A percentile compares a stretch with the other conserved stretches of the same genome.
phyloP scores from a whole-genome alignment of 129 eudicot genomes.

The Pseudognaphalium luteoalbum region DNA sequence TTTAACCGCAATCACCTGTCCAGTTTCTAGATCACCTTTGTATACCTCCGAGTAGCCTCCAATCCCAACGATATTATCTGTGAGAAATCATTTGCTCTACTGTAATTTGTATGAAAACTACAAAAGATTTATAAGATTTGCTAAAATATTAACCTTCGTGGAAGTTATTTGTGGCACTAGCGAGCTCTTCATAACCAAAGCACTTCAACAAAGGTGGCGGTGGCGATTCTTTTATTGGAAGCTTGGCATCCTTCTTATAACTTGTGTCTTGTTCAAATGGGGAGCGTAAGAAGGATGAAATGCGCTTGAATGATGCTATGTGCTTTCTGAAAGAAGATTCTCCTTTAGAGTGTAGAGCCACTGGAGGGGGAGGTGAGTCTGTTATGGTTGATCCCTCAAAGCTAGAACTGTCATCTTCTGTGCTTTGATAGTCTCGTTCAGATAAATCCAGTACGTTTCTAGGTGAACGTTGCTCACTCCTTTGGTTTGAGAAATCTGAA shows the following conservation, averaged over 20 bases:
- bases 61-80: slow-evolving; percentile 78
- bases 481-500: slow-evolving; percentile 29
- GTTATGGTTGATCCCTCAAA: slow-evolving; percentile 47
- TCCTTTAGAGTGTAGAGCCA: slow-evolving; percentile 26
- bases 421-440: slow-evolving; percentile 50
- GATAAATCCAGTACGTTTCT: slow-evolving; percentile 61
- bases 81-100: neutral
- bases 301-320: slow-evolving; percentile 46
- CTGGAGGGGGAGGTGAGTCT: slow-evolving; percentile 42
- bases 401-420: slow-evolving; percentile 69
- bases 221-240: slow-evolving; percentile 35
- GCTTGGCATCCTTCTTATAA: slow-evolving; percentile 30
- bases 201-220: slow-evolving; percentile 58
- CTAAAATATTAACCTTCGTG: slow-evolving; percentile 47
- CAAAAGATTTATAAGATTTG: neutral
- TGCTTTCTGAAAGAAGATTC: slow-evolving; percentile 38
- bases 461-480: slow-evolving; percentile 53
- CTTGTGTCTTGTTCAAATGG: slow-evolving; percentile 42
- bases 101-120: neutral
- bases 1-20: slow-evolving; percentile 73
- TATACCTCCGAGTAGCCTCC: slow-evolving; percentile 97
- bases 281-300: slow-evolving; percentile 54
- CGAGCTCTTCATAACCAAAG: slow-evolving; percentile 66
- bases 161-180: slow-evolving; percentile 72
- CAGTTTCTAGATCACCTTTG: slow-evolving; percentile 60